Percentiles rank a stretch among this genome's conserved stretches.
Conservation (phyloP, 192 early-diverging fungal species). For the Diversispora eburnea region DNA sequence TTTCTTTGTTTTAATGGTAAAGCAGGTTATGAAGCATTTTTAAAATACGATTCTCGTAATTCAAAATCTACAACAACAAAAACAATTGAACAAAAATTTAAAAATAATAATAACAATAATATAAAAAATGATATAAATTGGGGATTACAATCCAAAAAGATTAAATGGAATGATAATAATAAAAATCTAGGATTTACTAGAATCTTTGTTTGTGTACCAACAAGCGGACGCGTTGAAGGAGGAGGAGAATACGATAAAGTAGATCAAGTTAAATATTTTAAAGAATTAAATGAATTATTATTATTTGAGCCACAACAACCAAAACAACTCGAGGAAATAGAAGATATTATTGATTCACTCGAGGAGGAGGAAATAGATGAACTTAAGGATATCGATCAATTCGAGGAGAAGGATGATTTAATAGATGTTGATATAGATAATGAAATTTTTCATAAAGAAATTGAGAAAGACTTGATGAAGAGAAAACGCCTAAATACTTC, state of each 20-base stretch:
- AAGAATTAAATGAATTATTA: neutral
- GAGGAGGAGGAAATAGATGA: too few species aligned
- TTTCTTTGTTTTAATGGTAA: slow-evolving; percentile 70
- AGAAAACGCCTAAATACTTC: too few species aligned
- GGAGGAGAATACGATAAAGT: neutral
- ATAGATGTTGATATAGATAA: too few species aligned
- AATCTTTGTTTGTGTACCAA: neutral
- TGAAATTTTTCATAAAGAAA: too few species aligned
- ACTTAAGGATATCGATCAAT: too few species aligned
- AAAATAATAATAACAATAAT: neutral
- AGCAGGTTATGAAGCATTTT: slow-evolving; percentile 65
- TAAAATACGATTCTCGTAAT: neutral
- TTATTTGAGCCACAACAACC: neutral
- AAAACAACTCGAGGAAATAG: neutral
- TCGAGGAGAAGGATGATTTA: too few species aligned
- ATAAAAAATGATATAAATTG: neutral
- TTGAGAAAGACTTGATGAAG: too few species aligned
- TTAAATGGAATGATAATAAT: neutral
- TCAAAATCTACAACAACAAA: neutral
- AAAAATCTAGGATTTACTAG: neutral
- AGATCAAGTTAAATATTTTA: neutral
- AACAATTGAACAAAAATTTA: too few species aligned
- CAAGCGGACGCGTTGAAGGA: neutral
- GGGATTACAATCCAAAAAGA: neutral
- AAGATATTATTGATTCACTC: neutral